Conservation (phyloP, 441 rosid genomes). For the Kokia cookei region DNA sequence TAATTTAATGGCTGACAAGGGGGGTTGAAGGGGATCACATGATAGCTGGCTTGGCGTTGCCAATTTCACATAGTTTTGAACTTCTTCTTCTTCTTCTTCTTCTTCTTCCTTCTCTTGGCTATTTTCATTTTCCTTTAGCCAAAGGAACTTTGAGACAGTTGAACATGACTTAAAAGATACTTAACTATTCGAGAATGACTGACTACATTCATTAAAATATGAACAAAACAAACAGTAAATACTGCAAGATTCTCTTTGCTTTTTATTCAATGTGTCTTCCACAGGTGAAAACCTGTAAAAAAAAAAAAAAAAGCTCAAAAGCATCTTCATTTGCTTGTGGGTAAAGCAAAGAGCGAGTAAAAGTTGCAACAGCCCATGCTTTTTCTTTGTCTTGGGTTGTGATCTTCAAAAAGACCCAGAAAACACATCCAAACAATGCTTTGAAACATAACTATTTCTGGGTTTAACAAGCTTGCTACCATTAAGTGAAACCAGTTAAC, state of each 20-base stretch:
- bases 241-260: constrained; percentile 17
- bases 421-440: not conserved
- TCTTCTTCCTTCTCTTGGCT: not conserved
- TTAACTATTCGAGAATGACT: not conserved
- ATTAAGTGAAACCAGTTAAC: not conserved
- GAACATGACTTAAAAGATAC: not conserved
- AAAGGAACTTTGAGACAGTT: not conserved
- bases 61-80: not conserved
- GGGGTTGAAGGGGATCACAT: not conserved
- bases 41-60: not conserved
- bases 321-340: constrained; percentile 9
- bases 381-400: not conserved
- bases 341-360: not conserved
- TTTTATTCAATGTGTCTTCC: constrained; percentile 13
- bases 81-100: not conserved
- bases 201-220: not conserved
- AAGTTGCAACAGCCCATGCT: not conserved
- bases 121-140: not conserved
- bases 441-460: not conserved
- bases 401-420: not conserved
- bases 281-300: not conserved
- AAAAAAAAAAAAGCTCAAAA: not conserved
- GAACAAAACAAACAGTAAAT: not conserved
- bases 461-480: not conserved
- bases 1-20: not conserved